Evolutionary conservation across 2,329 filamentous ascomycete species (phyloP).

Genomic region (Diplodia intermedia): DNA sequence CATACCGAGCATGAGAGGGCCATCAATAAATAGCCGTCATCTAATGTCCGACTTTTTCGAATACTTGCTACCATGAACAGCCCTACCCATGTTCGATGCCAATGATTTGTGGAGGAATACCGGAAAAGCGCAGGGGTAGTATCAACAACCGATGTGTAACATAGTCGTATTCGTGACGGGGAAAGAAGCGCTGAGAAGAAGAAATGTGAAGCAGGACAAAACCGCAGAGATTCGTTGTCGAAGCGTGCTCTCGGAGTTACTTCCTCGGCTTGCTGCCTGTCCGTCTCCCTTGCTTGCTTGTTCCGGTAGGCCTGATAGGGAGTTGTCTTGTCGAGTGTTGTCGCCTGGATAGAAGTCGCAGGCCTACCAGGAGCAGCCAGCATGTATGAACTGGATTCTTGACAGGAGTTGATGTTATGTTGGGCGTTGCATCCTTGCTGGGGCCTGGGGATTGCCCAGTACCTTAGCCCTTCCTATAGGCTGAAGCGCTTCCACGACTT

Average conservation of each 20-base stretch:
- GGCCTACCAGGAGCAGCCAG: background rate
- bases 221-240: background rate
- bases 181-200: background rate
- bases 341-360: background rate
- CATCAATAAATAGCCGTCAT: background rate
- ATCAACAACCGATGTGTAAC: background rate
- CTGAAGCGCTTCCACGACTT: background rate
- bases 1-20: background rate
- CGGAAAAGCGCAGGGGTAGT: background rate
- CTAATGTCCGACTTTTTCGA: background rate
- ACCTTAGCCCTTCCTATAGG: background rate
- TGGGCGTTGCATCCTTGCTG: background rate
- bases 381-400: background rate
- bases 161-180: background rate
- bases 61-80: background rate
- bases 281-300: background rate
- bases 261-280: background rate
- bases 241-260: background rate
- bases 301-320: background rate
- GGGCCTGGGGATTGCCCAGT: background rate
- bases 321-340: background rate
- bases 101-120: background rate
- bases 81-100: constrained; percentile 1
- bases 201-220: background rate
- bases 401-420: background rate